These are phyloP conservation scores for Heliocybe sulcata DNA, from an alignment of 1,284 basidiomycete species.

Conservation along the genomic window DNA sequence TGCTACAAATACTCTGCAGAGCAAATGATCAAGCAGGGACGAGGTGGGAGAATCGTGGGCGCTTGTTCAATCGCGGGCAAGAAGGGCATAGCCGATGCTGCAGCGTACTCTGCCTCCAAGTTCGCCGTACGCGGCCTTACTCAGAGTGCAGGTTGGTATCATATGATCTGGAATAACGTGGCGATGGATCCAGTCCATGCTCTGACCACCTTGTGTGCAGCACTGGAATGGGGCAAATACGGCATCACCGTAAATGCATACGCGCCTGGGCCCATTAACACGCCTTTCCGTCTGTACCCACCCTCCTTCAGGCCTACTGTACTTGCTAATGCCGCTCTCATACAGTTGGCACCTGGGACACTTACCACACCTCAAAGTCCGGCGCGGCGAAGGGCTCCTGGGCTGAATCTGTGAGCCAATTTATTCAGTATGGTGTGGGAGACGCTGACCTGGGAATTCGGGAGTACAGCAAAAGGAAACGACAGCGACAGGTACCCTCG, in stretches of 20 bases:
- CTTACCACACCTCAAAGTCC: neutral
- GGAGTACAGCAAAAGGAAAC: slow-evolving; percentile 7
- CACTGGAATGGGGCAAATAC: slow-evolving; percentile 23
- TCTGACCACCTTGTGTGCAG: too few species aligned
- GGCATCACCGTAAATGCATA: slow-evolving; percentile 27
- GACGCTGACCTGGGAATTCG: too few species aligned
- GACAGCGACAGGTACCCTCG: slow-evolving; percentile 20
- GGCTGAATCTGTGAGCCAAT: neutral
- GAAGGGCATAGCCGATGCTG: neutral
- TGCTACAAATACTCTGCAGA: slow-evolving; percentile 24
- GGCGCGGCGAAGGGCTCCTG: neutral
- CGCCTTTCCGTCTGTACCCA: slow-evolving; percentile 7
- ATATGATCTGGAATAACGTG: too few species aligned
- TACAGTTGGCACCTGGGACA: neutral
- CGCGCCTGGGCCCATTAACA: slow-evolving; percentile 18
- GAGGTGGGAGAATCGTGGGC: slow-evolving; percentile 20
- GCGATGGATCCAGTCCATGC: too few species aligned
- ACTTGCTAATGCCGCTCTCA: neutral
- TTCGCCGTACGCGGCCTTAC: slow-evolving; percentile 15
- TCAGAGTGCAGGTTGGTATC: slow-evolving; percentile 11
- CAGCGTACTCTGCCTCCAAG: slow-evolving; percentile 12
- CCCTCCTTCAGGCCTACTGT: neutral
- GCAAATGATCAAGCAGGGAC: slow-evolving; percentile 25
- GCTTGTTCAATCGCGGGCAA: slow-evolving; percentile 14
- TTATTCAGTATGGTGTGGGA: too few species aligned